These are phyloP conservation scores for Acorus gramineus DNA, from an alignment of 106 monocot species.

Conservation along the genomic window DNA sequence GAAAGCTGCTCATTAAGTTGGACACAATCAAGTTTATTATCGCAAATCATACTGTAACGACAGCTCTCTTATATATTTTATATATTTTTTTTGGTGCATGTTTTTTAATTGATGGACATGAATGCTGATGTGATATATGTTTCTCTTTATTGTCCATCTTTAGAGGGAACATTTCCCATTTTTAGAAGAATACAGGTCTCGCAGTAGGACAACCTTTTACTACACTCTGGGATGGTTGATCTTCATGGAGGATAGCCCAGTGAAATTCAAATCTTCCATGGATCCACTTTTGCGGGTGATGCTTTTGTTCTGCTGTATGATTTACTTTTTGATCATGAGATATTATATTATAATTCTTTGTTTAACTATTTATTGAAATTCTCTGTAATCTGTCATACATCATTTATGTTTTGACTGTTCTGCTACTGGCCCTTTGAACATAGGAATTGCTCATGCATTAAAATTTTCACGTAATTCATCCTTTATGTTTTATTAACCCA, in stretches of 20 bases:
- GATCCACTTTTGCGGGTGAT: conserved; percentile 81
- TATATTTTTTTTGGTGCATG: conserved; percentile 1
- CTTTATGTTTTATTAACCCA: background rate
- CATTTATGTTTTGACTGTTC: no score
- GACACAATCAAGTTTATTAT: conserved; percentile 89
- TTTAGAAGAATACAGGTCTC: conserved; percentile 81
- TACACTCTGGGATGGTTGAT: conserved; percentile 86
- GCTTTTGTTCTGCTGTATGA: background rate
- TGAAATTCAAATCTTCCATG: conserved; percentile 95
- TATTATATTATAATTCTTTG: no score
- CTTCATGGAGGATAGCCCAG: conserved; percentile 94
- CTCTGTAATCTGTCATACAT: no score
- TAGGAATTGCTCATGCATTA: no score
- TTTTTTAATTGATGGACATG: background rate
- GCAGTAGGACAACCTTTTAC: conserved; percentile 88
- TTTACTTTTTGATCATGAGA: background rate
- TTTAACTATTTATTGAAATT: no score
- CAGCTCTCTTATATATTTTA: background rate
- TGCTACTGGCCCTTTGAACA: no score
- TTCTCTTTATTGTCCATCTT: conserved; percentile 7
- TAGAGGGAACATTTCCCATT: conserved; percentile 94
- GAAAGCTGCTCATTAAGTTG: conserved; percentile 94
- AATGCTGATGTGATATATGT: conserved; percentile 2
- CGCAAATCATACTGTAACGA: conserved; percentile 70
- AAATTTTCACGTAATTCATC: background rate